These are phyloP conservation scores for Globisporangium radiosum DNA, from an alignment of 352 stramenopile genomes.

Conservation along the genomic window DNA sequence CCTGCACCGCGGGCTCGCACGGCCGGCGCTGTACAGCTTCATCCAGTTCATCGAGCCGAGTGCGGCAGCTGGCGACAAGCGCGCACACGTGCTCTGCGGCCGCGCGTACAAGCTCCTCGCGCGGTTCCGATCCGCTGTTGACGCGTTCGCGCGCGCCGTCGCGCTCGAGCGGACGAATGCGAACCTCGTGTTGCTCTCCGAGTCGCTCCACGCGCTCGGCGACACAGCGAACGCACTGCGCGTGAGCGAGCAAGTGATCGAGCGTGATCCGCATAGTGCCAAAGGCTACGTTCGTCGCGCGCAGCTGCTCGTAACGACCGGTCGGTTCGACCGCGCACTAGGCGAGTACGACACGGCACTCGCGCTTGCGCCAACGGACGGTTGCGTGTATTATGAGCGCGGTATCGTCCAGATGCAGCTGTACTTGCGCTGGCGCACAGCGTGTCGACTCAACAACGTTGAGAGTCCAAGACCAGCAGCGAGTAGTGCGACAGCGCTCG, in stretches of 20 bases:
- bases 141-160: constrained; percentile 57
- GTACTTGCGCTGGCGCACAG: constrained; percentile 52
- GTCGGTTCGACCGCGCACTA: constrained; percentile 38
- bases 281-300: constrained; percentile 60
- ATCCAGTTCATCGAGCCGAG: constrained; percentile 62
- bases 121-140: constrained; percentile 55
- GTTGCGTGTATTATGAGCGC: constrained; percentile 62
- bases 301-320: constrained; percentile 50
- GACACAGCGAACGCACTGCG: constrained; percentile 75
- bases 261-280: constrained; percentile 44
- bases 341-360: constrained; percentile 63
- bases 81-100: constrained; percentile 44
- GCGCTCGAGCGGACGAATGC: constrained; percentile 53
- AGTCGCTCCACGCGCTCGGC: constrained; percentile 71
- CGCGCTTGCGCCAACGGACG: constrained; percentile 48
- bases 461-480: constrained; percentile 3
- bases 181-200: constrained; percentile 72
- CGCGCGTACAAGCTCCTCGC: constrained; percentile 64
- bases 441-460: constrained; percentile 40
- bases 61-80: constrained; percentile 24
- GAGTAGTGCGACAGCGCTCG: background rate
- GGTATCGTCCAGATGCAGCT: constrained; percentile 68
- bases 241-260: constrained; percentile 68
- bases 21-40: constrained; percentile 67
- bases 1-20: constrained; percentile 45